Conservation (phyloP, 257 asterid species). For the Lavandula angustifolia region DNA sequence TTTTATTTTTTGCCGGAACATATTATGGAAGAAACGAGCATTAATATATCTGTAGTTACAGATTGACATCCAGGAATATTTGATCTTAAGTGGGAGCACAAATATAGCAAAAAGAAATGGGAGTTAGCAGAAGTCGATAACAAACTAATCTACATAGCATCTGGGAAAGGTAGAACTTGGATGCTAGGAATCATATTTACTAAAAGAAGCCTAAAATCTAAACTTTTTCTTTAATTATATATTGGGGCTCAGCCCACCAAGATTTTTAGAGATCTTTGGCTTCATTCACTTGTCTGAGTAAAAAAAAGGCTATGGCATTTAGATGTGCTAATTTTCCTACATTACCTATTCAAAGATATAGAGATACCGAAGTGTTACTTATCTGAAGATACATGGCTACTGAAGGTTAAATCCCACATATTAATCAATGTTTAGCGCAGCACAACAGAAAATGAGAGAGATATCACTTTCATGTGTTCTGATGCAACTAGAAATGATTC, state of each 20-base stretch:
- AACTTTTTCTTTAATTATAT: neutral
- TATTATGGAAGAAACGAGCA: constrained; percentile 1
- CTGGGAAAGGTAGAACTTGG: constrained; percentile 9
- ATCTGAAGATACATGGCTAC: neutral
- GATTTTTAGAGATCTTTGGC: constrained; percentile 4
- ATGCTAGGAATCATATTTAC: neutral
- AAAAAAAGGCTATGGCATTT: constrained; percentile 9
- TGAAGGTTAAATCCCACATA: neutral
- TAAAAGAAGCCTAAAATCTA: constrained; percentile 12
- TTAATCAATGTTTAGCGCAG: constrained; percentile 4
- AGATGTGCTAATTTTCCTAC: neutral
- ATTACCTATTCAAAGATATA: neutral
- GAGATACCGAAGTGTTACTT: neutral
- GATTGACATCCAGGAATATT: constrained; percentile 7
- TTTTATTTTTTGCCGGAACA: neutral
- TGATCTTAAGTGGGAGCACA: constrained; percentile 24
- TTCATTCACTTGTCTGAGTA: constrained; percentile 5
- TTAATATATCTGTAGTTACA: neutral
- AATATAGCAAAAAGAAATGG: neutral
- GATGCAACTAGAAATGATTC: constrained; percentile 23
- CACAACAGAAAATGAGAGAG: constrained; percentile 9
- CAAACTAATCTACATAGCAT: constrained; percentile 9
- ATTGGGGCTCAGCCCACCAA: neutral
- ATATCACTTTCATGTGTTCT: neutral
- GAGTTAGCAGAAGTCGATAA: neutral